Conservation (phyloP, 2,329 filamentous ascomycete species). For the Pseudogymnoascus sp. region DNA sequence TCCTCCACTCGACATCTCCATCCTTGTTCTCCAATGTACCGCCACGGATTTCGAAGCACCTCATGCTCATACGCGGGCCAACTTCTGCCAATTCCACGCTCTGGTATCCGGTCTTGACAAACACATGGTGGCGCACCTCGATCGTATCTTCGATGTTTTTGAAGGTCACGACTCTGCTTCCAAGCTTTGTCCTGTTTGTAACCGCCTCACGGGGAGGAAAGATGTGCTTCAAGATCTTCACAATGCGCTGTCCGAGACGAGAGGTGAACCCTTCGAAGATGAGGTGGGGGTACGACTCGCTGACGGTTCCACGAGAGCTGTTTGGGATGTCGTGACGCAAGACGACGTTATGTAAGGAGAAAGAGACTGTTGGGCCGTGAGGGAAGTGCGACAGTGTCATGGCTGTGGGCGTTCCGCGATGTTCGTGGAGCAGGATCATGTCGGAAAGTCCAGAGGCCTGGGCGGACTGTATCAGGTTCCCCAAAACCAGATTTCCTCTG, state of each 20-base stretch:
- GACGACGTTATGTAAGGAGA: slow-evolving; percentile 87
- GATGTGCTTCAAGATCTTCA: slow-evolving; percentile 85
- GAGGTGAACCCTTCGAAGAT: slow-evolving; percentile 93
- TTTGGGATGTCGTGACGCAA: slow-evolving; percentile 90
- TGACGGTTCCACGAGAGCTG: slow-evolving; percentile 75
- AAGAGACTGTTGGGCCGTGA: slow-evolving; percentile 79
- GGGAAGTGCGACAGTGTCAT: slow-evolving; percentile 81
- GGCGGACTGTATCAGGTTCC: slow-evolving; percentile 75
- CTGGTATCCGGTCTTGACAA: slow-evolving; percentile 85
- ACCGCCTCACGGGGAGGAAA: slow-evolving; percentile 81
- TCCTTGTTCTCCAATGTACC: slow-evolving; percentile 92
- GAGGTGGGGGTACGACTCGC: slow-evolving; percentile 86
- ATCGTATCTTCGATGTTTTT: slow-evolving; percentile 91
- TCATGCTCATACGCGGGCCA: slow-evolving; percentile 94
- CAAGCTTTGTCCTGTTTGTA: slow-evolving; percentile 65
- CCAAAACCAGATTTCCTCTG: slow-evolving; percentile 80
- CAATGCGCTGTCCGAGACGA: slow-evolving; percentile 69
- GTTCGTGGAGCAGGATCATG: slow-evolving; percentile 81
- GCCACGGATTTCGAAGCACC: slow-evolving; percentile 83
- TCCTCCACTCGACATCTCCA: slow-evolving; percentile 91
- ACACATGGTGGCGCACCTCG: slow-evolving; percentile 88
- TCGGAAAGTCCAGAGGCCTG: slow-evolving; percentile 75
- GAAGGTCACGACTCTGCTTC: slow-evolving; percentile 84
- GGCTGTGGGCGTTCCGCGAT: slow-evolving; percentile 84
- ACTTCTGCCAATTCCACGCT: slow-evolving; percentile 84